Evolutionary conservation across 176 grass and related monocot species (phyloP).

Genomic region (Carex pumila): DNA sequence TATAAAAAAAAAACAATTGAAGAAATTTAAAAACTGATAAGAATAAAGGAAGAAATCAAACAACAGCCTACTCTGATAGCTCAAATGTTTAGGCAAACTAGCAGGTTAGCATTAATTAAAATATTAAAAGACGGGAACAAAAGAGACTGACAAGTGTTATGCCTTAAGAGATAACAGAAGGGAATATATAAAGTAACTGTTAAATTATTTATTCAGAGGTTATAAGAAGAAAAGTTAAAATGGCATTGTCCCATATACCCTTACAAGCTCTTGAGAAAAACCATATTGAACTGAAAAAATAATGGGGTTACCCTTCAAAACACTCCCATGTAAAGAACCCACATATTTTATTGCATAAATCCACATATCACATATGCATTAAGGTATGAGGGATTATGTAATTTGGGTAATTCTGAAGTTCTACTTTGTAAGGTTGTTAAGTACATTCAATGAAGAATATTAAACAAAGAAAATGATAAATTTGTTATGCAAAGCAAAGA

Average conservation of each 20-base stretch:
- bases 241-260: background rate
- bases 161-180: conserved; percentile 8
- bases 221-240: background rate
- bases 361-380: background rate
- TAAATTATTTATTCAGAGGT: background rate
- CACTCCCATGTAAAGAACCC: background rate
- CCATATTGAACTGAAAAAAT: too few relatives aligned
- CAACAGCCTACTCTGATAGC: background rate
- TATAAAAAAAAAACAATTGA: background rate
- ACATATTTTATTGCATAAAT: background rate
- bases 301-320: too few relatives aligned
- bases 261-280: background rate
- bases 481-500: background rate
- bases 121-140: background rate
- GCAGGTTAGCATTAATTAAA: background rate
- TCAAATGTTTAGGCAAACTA: background rate
- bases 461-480: background rate
- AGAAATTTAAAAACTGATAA: background rate
- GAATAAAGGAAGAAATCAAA: background rate
- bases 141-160: conserved; percentile 53
- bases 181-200: background rate
- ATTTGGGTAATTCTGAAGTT: background rate
- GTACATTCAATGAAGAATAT: background rate
- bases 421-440: background rate
- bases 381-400: background rate